These are phyloP conservation scores for Sistotremastrum niveocremeum DNA, from an alignment of 768 basidiomycete species.

Conservation along the genomic window DNA sequence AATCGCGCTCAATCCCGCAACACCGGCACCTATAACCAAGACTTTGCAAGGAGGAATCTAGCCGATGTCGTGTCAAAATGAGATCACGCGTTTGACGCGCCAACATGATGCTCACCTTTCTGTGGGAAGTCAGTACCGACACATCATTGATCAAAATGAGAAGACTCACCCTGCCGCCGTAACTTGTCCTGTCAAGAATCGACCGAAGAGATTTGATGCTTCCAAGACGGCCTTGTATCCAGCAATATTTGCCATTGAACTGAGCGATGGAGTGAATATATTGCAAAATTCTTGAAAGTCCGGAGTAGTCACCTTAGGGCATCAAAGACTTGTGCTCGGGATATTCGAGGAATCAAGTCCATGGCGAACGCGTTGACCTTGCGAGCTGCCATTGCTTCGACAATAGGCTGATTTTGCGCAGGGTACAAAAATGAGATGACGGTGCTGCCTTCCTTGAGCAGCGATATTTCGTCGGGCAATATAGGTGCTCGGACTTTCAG, in stretches of 20 bases:
- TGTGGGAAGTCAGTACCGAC: slow-evolving; percentile 9
- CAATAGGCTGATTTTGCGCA: slow-evolving; percentile 60
- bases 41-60: slow-evolving; percentile 83
- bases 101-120: slow-evolving; percentile 25
- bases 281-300: neutral
- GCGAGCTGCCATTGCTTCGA: slow-evolving; percentile 53
- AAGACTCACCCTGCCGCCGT: slow-evolving; percentile 71
- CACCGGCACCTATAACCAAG: slow-evolving; percentile 78
- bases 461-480: slow-evolving; percentile 43
- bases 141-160: slow-evolving; percentile 2
- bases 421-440: slow-evolving; percentile 79
- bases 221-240: slow-evolving; percentile 88
- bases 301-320: slow-evolving; percentile 49
- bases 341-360: slow-evolving; percentile 88
- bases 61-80: neutral
- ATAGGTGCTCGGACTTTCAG: slow-evolving; percentile 77
- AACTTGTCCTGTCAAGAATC: slow-evolving; percentile 83
- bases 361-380: slow-evolving; percentile 72
- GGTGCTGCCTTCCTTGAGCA: slow-evolving; percentile 61
- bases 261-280: slow-evolving; percentile 13
- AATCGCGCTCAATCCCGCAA: slow-evolving; percentile 80
- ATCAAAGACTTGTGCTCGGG: slow-evolving; percentile 82
- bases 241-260: slow-evolving; percentile 92
- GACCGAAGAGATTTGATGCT: slow-evolving; percentile 79
- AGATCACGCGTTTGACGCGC: neutral